Evolutionary conservation across 371 early-diverging fungal genomes (phyloP), one percentile per base, ranked within the genome.

Genomic region (Mucor mucedo): DNA sequence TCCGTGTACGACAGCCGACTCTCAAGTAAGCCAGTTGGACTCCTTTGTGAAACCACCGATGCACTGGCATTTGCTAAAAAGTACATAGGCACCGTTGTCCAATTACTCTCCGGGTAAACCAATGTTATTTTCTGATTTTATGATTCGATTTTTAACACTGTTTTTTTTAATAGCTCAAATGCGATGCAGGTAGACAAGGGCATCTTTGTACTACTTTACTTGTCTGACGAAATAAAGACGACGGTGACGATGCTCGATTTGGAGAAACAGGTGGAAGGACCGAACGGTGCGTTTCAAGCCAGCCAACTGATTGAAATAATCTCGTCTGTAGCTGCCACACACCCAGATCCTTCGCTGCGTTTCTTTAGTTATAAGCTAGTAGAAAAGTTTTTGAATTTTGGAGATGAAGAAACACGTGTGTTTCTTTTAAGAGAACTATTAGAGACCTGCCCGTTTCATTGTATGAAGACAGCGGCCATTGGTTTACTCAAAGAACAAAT

Each of bases 401-500:
- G 68, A 29, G 58, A 63, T 28, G 72, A 76, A 38, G 65, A 76
- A 47, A 55, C 59, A 4, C 60, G 61, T 13, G 33, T 71, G 35
- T 66, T 70, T 29, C 38, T 72, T 29, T 52, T 76, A 9, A 53
- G 21, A 3, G 75, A 76, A 33, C 52, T 79, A 29, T 38, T 76
- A 13, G 60, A 62, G 0, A 58, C 53, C n/a, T 76, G 79, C 29
- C 79, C 79, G 5, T 79, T 62, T 27, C 65, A 70, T 9, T 55
- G 72, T 1, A 79, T 79, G 75, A 71, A 67, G 21, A 69, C 70
- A 11, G 79, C 79, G 1, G 68, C 79, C 16, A 74, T 79, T 32
- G 64, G 69, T 33, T 53, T 79, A 1, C 44, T 79, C 4, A 79
- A 79, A 55, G 72, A 79, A 56, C 69, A 68, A 38, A 50, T 74